Evolutionary conservation across 2,329 filamentous ascomycete genomes (phyloP).

Genomic region (Nothopassalora personata): DNA sequence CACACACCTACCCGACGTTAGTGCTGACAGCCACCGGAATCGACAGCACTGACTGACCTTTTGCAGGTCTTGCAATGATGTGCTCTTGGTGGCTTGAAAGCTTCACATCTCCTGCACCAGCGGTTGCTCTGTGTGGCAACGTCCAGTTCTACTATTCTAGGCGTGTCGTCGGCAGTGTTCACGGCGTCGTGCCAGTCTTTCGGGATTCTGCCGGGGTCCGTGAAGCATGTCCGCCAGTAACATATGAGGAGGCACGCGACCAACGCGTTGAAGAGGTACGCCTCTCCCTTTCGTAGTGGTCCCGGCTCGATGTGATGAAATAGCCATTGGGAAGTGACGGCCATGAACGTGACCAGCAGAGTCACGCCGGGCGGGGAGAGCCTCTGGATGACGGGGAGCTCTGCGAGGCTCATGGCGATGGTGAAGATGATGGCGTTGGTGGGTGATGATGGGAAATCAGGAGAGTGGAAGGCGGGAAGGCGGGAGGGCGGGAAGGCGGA

Average conservation of each 20-base stretch:
- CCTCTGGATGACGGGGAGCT: slow-evolving; percentile 22
- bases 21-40: neutral
- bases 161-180: neutral
- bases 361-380: slow-evolving; percentile 67
- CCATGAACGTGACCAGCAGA: slow-evolving; percentile 61
- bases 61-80: slow-evolving; percentile 77
- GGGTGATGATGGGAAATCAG: neutral
- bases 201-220: slow-evolving; percentile 54
- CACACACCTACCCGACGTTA: slow-evolving; percentile 22
- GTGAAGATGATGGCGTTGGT: neutral
- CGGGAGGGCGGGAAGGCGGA: too few relatives aligned
- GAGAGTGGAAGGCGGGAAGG: neutral
- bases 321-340: slow-evolving; percentile 66
- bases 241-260: slow-evolving; percentile 62
- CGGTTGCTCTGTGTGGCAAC: slow-evolving; percentile 33
- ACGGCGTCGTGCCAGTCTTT: slow-evolving; percentile 34
- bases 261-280: slow-evolving; percentile 60
- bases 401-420: slow-evolving; percentile 10
- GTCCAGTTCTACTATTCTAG: slow-evolving; percentile 4
- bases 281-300: slow-evolving; percentile 54
- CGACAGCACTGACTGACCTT: slow-evolving; percentile 40
- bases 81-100: slow-evolving; percentile 68
- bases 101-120: slow-evolving; percentile 73
- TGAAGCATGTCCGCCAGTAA: slow-evolving; percentile 60
- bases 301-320: slow-evolving; percentile 56